Evolutionary conservation across 1,284 basidiomycete species (phyloP), one percentile per base, ranked within the genome.

Genomic region (Ustilago lituana): DNA sequence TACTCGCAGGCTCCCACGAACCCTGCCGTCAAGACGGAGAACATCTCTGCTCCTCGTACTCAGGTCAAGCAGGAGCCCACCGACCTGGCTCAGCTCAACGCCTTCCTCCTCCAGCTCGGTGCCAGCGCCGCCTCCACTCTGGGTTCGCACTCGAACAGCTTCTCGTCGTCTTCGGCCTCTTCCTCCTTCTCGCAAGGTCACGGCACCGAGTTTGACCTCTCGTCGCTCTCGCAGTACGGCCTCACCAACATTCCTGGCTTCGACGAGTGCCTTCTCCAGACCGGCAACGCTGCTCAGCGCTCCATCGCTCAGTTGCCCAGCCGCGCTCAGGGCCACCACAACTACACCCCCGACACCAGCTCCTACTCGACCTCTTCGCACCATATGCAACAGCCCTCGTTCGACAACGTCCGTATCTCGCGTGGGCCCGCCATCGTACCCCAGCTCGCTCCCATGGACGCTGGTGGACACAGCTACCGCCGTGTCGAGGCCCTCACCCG

Each of bases 21-120:
- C 44, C 41, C 48, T 6, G 44, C 48, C 27, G 32, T 52, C 33
- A 62, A 62, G 48, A 37, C 33, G 31, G 61, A 64, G 20, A 19
- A 31, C 23, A 22, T 11, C 15, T 17, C 27, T 14, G 41, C 49
- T 17, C 39, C 46, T 19, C 60, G 61, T 19, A 20, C 35, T 9
- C 87, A 86, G 1, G 88, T 87, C 74, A 79, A 84, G 41, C 66
- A 69, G 49, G 56, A 69, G 39, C 84, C 86, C 9, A 43, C 64
- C 14, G 79, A 82, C 56, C 63, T 82, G 9, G 82, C 79, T 6
- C 74, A 82, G 49, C 63, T 80, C 68, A 78, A 79, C 62, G 63
- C 75, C 32, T 81, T 81, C 69, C 71, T 82, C 15, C 57, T 81
- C 17, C 78, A 79, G 64, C 75, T 83, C 52, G 77, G 79, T 45